Evolutionary conservation across 2,329 filamentous ascomycete species (phyloP).

Genomic region (Pseudopithomyces maydicus): DNA sequence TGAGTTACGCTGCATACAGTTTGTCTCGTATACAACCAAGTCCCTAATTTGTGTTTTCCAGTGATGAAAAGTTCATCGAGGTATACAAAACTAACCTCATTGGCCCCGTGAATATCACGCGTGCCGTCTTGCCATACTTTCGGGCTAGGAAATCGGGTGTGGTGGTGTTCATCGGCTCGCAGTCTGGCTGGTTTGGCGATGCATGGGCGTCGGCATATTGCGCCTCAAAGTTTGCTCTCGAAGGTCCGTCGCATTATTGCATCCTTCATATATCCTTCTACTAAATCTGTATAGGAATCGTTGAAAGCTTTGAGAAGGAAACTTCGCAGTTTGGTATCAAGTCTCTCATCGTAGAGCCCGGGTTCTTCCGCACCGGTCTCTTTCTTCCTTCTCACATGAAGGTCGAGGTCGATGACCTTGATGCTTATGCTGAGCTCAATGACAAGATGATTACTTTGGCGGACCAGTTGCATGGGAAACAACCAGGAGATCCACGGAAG

Average conservation of each 20-base stretch:
- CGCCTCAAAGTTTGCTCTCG: conserved; percentile 16
- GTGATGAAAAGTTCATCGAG: conserved; percentile 12
- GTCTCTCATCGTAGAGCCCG: conserved; percentile 45
- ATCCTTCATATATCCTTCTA: background rate
- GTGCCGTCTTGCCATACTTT: conserved; percentile 46
- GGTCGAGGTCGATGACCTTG: conserved; percentile 13
- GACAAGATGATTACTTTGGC: conserved; percentile 27
- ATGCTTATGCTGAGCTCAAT: background rate
- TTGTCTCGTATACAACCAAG: no score
- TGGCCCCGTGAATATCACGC: conserved; percentile 41
- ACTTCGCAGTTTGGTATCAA: conserved; percentile 36
- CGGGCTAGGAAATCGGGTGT: conserved; percentile 41
- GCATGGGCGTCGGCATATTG: conserved; percentile 21
- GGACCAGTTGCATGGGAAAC: conserved; percentile 10
- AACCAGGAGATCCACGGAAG: conserved; percentile 23
- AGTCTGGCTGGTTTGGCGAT: conserved; percentile 13
- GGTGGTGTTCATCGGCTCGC: conserved; percentile 46
- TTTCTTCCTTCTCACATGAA: conserved; percentile 25
- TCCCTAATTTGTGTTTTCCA: no score
- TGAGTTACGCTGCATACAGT: no score
- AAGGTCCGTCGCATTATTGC: background rate
- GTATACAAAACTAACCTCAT: conserved; percentile 49
- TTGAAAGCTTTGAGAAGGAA: conserved; percentile 35
- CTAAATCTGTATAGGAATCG: conserved; percentile 12
- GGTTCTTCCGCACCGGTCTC: conserved; percentile 41